Evolutionary conservation across 208 protist genomes (phyloP), one percentile per base, ranked within the genome.

Genomic region (Acanthamoeba divionensis): DNA sequence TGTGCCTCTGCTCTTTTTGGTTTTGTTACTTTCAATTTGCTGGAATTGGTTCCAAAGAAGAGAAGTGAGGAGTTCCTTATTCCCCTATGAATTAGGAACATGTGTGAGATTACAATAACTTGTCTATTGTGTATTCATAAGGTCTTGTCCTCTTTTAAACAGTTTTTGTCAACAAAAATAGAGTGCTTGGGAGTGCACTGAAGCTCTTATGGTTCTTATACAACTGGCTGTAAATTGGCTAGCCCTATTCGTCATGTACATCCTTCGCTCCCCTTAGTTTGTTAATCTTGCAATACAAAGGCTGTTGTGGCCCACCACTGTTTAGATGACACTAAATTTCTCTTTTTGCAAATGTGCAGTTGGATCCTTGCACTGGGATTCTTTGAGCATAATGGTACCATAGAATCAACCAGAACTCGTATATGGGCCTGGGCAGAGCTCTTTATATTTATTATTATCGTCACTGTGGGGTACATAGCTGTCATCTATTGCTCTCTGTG

Each of bases 191-290:
- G 13, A 41, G 0, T 83, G 73, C 29, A 83, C 73, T 44, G 48
- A 83, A 36, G 47, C 29, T 12, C 24, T 83, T 24, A n/a, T 83
- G 21, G 73, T 83, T 33, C 63, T 83, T 33, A 50, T 83, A 54
- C 73, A 83, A n/a, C 15, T 83, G 73, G 73, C 52, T 0, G 47
- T 83, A 29, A 83, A 83, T n/a, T 83, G 73, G 73, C 52, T 31
- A 15, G 57, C 52, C 63, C 57, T 83, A 63, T 83, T 83, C 48
- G n/a, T 83, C 24, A 54, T 83, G 73, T 83, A 83, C 67, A 48
- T 54, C 2, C 13, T 21, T 3, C 65, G 8, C 29, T 38, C 65
- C 15, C 12, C 29, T 26, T 69, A 13, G 15, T 3, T 69, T 21
- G 5, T 7, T 26, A 15, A 5, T 36, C 33, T 41, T 36, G 7